Conservation (phyloP, 345 rosid genomes). For the Rhodomyrtus tomentosa region DNA sequence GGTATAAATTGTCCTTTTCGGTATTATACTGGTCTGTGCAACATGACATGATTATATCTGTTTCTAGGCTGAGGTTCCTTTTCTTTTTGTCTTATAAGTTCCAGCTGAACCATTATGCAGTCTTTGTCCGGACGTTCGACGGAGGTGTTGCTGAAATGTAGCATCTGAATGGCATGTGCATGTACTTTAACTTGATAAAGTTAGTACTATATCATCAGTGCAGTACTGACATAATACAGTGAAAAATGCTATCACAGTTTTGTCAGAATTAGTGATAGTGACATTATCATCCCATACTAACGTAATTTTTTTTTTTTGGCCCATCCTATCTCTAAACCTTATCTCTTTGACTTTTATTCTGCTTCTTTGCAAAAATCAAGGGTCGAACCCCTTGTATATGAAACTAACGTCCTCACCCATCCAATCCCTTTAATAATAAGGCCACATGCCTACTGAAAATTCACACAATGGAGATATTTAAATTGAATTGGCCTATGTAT, state of each 20-base stretch:
- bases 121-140: neutral
- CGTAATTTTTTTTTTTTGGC: too few relatives aligned
- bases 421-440: too few relatives aligned
- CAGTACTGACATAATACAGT: neutral
- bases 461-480: too few relatives aligned
- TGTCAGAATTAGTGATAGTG: neutral
- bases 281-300: neutral
- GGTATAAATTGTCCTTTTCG: constrained; percentile 22
- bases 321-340: too few relatives aligned
- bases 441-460: too few relatives aligned
- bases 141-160: neutral
- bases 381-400: too few relatives aligned
- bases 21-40: neutral
- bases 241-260: neutral
- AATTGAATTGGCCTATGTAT: too few relatives aligned
- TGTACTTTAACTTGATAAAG: neutral
- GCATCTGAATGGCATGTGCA: neutral
- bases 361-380: too few relatives aligned
- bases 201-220: neutral
- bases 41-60: neutral
- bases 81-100: neutral
- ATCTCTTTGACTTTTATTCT: too few relatives aligned
- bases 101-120: neutral
- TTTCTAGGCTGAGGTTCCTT: neutral
- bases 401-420: too few relatives aligned